A percentile compares a stretch with the other conserved stretches of the same genome.
These are phyloP conservation scores for Neonectria neomacrospora DNA, from an alignment of 2,329 filamentous ascomycete genomes.

Conservation along the genomic window DNA sequence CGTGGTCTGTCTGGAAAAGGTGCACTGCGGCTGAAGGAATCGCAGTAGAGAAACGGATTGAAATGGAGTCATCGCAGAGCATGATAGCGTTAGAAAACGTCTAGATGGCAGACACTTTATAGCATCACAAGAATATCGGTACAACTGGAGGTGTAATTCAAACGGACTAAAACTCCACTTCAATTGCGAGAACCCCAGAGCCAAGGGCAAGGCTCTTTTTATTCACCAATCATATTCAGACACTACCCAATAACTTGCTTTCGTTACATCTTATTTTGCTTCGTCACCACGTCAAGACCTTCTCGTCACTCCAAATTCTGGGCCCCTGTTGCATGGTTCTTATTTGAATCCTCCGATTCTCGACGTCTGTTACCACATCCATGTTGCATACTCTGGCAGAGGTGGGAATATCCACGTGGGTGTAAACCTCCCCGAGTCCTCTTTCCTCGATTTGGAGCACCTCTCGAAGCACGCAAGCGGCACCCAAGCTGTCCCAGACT, in stretches of 20 bases:
- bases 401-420: slow-evolving; percentile 20
- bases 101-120: not conserved
- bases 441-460: slow-evolving; percentile 28
- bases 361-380: slow-evolving; percentile 21
- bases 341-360: slow-evolving; percentile 21
- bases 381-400: slow-evolving; percentile 19
- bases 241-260: not conserved
- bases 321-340: slow-evolving; percentile 19
- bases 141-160: not conserved
- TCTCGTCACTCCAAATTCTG: slow-evolving; percentile 20
- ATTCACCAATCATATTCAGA: not conserved
- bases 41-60: slow-evolving; percentile 3
- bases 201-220: not conserved
- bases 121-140: no score
- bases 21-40: slow-evolving; percentile 28
- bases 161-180: not conserved
- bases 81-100: not conserved
- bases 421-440: slow-evolving; percentile 6
- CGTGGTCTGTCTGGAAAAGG: slow-evolving; percentile 41
- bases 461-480: slow-evolving; percentile 19
- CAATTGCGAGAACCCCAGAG: not conserved
- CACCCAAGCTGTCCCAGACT: slow-evolving; percentile 33
- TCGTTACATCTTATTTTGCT: no score
- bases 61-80: slow-evolving; percentile 5
- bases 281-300: slow-evolving; percentile 25